phyloP scores from a whole-genome alignment of 148 eudicot genomes.

The Vaccinium vitisidaea region DNA sequence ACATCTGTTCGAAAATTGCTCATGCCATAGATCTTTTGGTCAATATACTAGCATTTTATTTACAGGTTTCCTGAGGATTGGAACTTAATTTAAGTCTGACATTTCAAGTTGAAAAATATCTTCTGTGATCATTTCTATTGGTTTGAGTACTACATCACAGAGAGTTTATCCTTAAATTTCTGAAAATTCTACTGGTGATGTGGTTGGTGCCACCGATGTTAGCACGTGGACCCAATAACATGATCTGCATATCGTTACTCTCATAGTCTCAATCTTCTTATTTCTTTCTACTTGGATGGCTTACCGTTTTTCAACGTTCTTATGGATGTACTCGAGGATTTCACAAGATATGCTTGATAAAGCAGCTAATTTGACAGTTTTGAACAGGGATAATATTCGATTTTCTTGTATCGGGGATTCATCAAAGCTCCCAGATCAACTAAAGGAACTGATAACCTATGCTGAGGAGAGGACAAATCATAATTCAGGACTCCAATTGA shows the following conservation, averaged over 20 bases:
- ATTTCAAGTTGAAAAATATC: neutral
- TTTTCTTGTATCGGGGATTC: slow-evolving; percentile 62
- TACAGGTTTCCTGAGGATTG: neutral
- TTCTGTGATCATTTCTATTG: neutral
- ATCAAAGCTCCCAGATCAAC: slow-evolving; percentile 41
- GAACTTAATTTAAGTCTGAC: neutral
- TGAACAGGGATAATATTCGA: slow-evolving; percentile 44
- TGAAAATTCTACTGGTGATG: neutral
- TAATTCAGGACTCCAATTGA: slow-evolving; percentile 57
- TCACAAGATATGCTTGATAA: neutral
- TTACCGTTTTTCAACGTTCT: neutral
- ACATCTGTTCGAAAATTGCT: neutral
- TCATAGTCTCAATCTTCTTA: neutral
- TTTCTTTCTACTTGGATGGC: neutral
- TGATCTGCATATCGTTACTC: neutral
- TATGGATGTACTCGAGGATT: neutral
- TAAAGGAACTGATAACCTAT: slow-evolving; percentile 38
- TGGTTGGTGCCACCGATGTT: neutral
- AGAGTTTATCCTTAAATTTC: neutral
- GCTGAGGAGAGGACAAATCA: slow-evolving; percentile 52
- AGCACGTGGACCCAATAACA: neutral
- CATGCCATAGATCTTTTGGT: neutral
- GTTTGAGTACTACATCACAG: neutral
- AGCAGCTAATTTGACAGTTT: slow-evolving; percentile 4
- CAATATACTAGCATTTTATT: neutral